Evolutionary conservation across 2,329 filamentous ascomycete genomes (phyloP).

Genomic region (Cercospora citrullina): DNA sequence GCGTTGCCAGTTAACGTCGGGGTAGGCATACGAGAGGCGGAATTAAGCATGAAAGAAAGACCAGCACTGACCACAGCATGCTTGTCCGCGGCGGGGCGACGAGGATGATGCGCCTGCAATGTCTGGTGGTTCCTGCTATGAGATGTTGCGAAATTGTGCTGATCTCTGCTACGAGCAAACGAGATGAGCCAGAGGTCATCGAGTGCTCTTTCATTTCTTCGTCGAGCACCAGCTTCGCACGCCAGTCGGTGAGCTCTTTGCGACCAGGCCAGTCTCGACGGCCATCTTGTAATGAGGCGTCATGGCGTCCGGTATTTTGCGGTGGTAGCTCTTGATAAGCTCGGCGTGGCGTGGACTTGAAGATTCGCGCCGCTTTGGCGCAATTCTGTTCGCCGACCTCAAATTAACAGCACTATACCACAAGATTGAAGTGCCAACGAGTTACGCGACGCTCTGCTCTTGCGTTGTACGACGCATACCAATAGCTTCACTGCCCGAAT

Average conservation of each 20-base stretch:
- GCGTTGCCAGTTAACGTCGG: not conserved
- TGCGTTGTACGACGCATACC: not conserved
- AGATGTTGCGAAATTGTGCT: not conserved
- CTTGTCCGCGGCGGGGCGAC: not conserved
- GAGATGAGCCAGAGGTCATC: not conserved
- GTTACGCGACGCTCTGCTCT: not conserved
- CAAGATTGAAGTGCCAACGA: not conserved
- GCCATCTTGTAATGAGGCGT: conserved; percentile 2
- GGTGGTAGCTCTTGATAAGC: conserved; percentile 4
- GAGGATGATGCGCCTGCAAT: not conserved
- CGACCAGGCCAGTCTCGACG: conserved; percentile 9
- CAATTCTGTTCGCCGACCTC: conserved; percentile 1
- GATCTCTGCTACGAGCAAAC: not conserved
- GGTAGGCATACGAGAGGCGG: conserved; percentile 4
- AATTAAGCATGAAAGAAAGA: conserved; percentile 12
- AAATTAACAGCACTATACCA: not conserved
- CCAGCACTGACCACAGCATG: conserved; percentile 10
- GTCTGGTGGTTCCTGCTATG: not conserved
- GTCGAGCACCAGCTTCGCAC: not conserved
- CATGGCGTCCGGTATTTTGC: conserved; percentile 7
- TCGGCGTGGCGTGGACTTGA: conserved; percentile 1
- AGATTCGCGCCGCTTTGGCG: not conserved
- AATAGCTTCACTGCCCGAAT: not conserved
- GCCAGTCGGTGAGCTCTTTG: not conserved
- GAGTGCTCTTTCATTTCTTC: conserved; percentile 2